Evolutionary conservation across 441 rosid genomes (phyloP), one percentile per base, ranked within the genome.

Genomic region (Arabidopsis hybrid): DNA sequence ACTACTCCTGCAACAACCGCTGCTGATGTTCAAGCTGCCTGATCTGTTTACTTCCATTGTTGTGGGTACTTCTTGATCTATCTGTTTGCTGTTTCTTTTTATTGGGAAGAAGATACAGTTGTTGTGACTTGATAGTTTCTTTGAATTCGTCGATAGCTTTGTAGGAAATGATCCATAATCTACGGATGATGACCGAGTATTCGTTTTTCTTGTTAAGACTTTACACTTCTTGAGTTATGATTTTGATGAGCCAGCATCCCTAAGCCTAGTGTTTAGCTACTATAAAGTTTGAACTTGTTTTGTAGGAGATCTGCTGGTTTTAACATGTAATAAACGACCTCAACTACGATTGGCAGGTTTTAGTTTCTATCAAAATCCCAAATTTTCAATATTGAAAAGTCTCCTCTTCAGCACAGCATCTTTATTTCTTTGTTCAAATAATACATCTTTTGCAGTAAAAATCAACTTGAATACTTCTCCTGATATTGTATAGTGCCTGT

Each of bases 1-100:
- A 49, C 81, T 5, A 71, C 68, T 26, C 60, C 89, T 42, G 72
- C 72, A 17, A 88, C 85, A 53, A 52, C 65, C n/a, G 34, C 83
- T 56, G 39, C 40, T n/a, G 84, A 83, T 67, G 79, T 75, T 64
- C 86, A 82, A 77, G 76, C 82, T 69, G 85, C 93, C 65, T 94
- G 82, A 91, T 75, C 31, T 49, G 62, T 34, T 49, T 34, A 64
- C 67, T 57, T 58, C 55, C 40, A 3, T 61, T 55, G 65, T 56
- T 42, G 11, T 63, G 55, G 75, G 60, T 69, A 62, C 59, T 61
- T 68, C 60, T 46, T 13, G 1, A 58, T 65, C 31, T 58, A 47
- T 40, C 56, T 49, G 38, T 65, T 47, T 56, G 69, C 26, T 14
- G 53, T 52, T 42, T 62, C 13, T 49, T 38, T 39, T 39, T 36